Evolutionary conservation across 148 eudicot species (phyloP).

Genomic region (Fagopyrum tataricum): DNA sequence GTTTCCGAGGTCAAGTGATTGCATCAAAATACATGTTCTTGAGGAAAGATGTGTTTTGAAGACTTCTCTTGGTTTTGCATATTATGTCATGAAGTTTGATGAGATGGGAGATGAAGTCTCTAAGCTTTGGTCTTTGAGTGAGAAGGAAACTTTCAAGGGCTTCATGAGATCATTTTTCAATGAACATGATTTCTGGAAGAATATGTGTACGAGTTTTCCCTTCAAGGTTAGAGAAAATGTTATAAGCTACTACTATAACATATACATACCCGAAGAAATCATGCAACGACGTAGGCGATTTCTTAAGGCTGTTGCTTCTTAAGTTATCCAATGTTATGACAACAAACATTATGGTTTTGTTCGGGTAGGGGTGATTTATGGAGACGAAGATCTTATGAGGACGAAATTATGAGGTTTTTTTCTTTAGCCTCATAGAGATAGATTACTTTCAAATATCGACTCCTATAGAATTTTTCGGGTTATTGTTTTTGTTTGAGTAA

Average conservation of each 20-base stretch:
- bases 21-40: conserved; percentile 22
- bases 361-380: no score
- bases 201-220: conserved; percentile 22
- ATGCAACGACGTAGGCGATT: conserved; percentile 17
- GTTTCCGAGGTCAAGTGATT: conserved; percentile 24
- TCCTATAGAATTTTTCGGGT: no score
- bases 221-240: conserved; percentile 21
- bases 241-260: conserved; percentile 31
- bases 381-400: no score
- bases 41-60: conserved; percentile 25
- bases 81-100: conserved; percentile 33
- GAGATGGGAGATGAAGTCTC: conserved; percentile 34
- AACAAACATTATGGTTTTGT: neutral
- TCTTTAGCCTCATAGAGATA: no score
- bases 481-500: no score
- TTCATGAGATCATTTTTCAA: conserved; percentile 16
- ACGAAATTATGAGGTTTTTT: no score
- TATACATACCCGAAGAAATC: conserved; percentile 24
- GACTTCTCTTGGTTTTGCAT: conserved; percentile 30
- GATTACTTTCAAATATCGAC: no score
- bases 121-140: conserved; percentile 27
- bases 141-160: conserved; percentile 20
- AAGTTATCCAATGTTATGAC: neutral
- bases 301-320: conserved; percentile 14
- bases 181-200: conserved; percentile 21